Base-by-base conservation (phyloP, 805 yeast species). In the Barnettozyma populi region DNA sequence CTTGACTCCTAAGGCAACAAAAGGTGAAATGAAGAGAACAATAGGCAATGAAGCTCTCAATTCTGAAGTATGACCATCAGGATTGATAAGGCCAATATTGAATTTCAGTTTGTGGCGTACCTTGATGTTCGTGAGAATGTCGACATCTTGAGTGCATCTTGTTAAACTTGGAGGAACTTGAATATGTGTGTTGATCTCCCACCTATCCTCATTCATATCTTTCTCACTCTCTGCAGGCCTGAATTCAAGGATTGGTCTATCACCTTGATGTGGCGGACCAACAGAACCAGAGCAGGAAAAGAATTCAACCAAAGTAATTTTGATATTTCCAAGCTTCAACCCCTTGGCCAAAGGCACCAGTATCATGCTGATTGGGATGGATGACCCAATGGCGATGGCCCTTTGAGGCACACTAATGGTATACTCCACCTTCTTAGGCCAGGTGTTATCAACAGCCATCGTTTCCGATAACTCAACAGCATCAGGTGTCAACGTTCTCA, bases 391-490 rank as follows among this genome's bases (percentile, higher is more conserved):
- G 0, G 98, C 95, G 21, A 89, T 77, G 0, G 97, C 96, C 59
- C 87, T 84, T 23, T 88, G 74, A 0, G 98, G 97, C 6, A 87
- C 82, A 45, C 87, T 84, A 50, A 94, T 80, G 3, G 89, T 78
- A 64, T 92, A 92, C 60, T 92, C 97, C 29, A 92, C 88, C 62
- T 94, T 94, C 41, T 81, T 72, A 2, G 98, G 97, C 98, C 98
- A 92, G 1, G 90, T 83, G 63, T 92, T 92, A 61, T 90, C 96
- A 29, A 92, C 95, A 0, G 95, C 87, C 57, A 90, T 86, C 0
- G 98, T 88, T 64, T 92, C 97, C 0, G 95, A 76, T 21, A 90
- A 71, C 58, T 94, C 98, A 4, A 86, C 77, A 1, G 95, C 78
- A 64, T 92, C 98, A 0, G 95, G 78, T 2, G 96, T 82, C 50